Base-by-base conservation (phyloP, 768 basidiomycete genomes). In the Gloeophyllum trabeum region DNA sequence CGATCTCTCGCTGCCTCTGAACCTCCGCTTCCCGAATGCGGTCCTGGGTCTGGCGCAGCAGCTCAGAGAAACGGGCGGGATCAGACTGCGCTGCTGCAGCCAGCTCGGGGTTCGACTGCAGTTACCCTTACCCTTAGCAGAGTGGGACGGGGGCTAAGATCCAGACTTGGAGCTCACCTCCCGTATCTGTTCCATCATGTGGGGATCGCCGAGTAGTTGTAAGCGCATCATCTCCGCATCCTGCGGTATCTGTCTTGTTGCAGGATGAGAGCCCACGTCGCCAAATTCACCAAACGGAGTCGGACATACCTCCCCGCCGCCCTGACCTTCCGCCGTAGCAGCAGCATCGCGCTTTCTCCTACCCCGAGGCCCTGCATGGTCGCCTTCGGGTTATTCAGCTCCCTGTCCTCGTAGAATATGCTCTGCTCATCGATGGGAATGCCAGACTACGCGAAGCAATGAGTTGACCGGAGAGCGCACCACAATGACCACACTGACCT, bases 161-260 rank as follows among this genome's bases (percentile, higher is more conserved):
- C 18, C 20, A 16, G n/a, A n/a, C n/a, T n/a, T n/a, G 2, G 35
- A 16, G 61, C 74, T 49, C 41, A 87, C 92, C 50, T 73, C 61
- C 45, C 70, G 75, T 16, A 98, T 54, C 55, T 86, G 75, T 12
- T 64, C 58, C 83, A 97, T 82, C 37, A 96, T 61, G 0, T 65
- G 52, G 3, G 91, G 91, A 61, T 97, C 75, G 3, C 92, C 89
- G 10, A 98, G 65, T 13, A 94, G 55, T 50, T 91, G 90, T 20
- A 93, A 62, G 13, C 94, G 73, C 79, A 91, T 88, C 75, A 81
- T 84, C 61, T 98, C 94, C 22, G 85, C 63, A 50, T 94, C 90
- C 47, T 81, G 82, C 50, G 81, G 75, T n/a, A 74, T 65, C 13
- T 75, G 58, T 52, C 88, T 90, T 38, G 12, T 20, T 25, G 26